Base-by-base conservation (phyloP, 331 rosid genomes). In the Phaseolus coccineus region DNA sequence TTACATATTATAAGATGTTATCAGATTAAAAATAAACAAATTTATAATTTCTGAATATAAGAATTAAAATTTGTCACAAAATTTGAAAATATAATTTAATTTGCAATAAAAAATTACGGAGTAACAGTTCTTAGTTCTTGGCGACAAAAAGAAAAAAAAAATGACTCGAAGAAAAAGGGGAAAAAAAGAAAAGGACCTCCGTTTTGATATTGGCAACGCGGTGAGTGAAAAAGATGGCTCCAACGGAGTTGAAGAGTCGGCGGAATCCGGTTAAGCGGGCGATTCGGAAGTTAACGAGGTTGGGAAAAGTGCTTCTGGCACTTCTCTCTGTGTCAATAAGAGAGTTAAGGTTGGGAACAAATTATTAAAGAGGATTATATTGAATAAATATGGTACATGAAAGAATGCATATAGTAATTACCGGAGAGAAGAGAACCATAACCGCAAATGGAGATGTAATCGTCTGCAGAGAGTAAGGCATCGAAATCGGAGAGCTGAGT, bases 361-460 rank as follows among this genome's bases (percentile, higher is more conserved):
- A 42, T 42, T 42, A 2, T 10, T 44, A 44, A 44, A 44, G 48
- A 44, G 0, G 48, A 44, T 44, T 44, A 10, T 2, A 44, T 44
- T 46, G 51, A 13, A 46, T 9, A 46, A 12, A 46, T 12, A 11
- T 11, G 0, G 9, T 0, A 42, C 2, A 42, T 42, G 47, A 42
- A 42, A 2, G 51, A 46, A 46, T 44, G 50, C 15, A 46, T 12
- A 12, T 46, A 12, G 4, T 0, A 12, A 84, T 6, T 76, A 91
- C 97, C 94, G 69, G 98, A 92, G 47, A 95, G 97, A 69, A 95
- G 97, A 13, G 98, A 95, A 40, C 94, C 98, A 81, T 88, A 88
- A 79, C 96, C 98, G 72, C 94, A 91, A 11, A 95, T 88, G 28
- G 97, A 88, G 80, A 92, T 84, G 82, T 67, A 82, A 75, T 89